Conservation (phyloP, 805 yeast genomes). For the Candida gorgasii region DNA sequence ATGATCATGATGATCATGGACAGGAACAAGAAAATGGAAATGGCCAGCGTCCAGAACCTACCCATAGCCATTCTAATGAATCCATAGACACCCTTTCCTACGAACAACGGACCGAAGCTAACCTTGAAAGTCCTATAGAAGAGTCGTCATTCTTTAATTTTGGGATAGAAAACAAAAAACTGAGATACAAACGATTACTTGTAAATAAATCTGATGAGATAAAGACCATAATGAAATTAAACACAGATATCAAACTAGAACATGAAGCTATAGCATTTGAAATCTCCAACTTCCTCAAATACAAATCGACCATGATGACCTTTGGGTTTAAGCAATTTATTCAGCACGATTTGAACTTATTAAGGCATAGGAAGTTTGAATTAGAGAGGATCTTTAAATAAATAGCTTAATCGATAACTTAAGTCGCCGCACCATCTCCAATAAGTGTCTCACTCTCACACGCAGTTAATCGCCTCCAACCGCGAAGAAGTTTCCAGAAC, state of each 20-base stretch:
- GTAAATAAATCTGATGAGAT: slow-evolving; percentile 42
- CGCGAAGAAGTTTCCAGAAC: background rate
- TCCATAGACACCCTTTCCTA: background rate
- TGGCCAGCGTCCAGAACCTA: slow-evolving; percentile 1
- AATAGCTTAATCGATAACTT: no score
- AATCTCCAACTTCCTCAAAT: slow-evolving; percentile 56
- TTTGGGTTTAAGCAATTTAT: slow-evolving; percentile 35
- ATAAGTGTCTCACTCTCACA: background rate
- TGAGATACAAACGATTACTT: slow-evolving; percentile 47
- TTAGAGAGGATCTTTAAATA: slow-evolving; percentile 5
- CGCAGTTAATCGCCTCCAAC: background rate
- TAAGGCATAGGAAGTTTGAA: slow-evolving; percentile 3
- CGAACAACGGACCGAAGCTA: background rate
- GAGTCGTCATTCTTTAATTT: slow-evolving; percentile 32
- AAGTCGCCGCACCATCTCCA: background rate
- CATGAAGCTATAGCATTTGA: slow-evolving; percentile 68
- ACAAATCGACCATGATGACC: slow-evolving; percentile 43
- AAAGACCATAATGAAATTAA: slow-evolving; percentile 43
- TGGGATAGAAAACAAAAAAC: slow-evolving; percentile 53
- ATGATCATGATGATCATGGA: background rate
- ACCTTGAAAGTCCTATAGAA: background rate
- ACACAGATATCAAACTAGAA: slow-evolving; percentile 46
- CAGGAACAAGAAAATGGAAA: no score
- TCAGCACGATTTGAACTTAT: background rate
- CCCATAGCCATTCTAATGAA: background rate